Evolutionary conservation across 163 green algal species (phyloP), one percentile per base, ranked within the genome.

Genomic region (Chlorella variabilis): DNA sequence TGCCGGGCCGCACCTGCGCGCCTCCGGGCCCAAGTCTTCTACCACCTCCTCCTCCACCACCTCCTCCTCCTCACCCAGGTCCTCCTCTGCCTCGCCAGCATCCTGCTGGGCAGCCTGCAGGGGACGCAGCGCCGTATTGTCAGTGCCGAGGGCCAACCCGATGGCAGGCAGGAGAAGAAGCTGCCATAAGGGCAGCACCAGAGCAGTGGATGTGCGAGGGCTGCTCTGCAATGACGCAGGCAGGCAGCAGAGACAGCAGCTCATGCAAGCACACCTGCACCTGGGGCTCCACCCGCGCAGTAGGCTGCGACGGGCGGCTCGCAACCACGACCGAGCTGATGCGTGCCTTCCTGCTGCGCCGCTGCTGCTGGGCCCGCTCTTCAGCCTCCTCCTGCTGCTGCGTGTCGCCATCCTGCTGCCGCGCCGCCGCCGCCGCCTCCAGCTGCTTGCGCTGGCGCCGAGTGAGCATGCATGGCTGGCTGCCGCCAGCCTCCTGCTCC

Each of bases 1-100:
- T 4, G 62, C n/a, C n/a, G 2, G 34, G 34, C n/a, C 67, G 31
- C 31, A 61, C 68, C 29, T 62, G 42, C n/a, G 42, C 18, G 29
- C 29, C 42, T 76, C 42, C 15, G 68, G 68, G 8, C 68, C 68
- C 42, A 76, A 42, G 31, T 76, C 68, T 20, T 62, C 68, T 0
- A 62, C 9, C 20, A 76, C 68, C 5, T 34, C 27, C 31, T 8
- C 42, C 0, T 25, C 68, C 66, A 58, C 38, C 66, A 36, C 39
- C 38, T 73, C 8, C 38, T 13, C 38, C 25, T 36, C 23, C 38
- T 36, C 38, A 23, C 15, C 20, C 38, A 63, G 20, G 20, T 73
- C 36, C 7, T 25, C 66, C 21, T n/a, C 33, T 3, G 17, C 3
- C 18, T 31, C 31, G 34, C 21, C 65, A 23, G n/a, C 29, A 34